Conservation (phyloP, 345 rosid species). For the Eucalyptus pauciflora region DNA sequence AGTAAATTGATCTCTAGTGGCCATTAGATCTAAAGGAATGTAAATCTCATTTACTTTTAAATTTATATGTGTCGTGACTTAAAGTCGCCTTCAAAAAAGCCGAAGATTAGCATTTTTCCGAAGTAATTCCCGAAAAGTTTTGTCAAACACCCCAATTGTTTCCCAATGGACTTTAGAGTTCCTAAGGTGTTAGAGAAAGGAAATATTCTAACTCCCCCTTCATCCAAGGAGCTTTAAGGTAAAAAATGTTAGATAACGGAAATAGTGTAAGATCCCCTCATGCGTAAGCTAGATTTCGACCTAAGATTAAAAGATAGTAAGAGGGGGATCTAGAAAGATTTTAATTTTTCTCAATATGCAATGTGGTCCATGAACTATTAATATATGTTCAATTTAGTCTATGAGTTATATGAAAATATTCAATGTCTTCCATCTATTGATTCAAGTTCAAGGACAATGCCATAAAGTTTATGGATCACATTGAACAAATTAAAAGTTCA, state of each 20-base stretch:
- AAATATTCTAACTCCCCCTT: not conserved
- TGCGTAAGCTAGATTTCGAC: not conserved
- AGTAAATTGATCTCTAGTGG: not conserved
- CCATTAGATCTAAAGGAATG: not conserved
- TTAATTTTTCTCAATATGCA: too few relatives aligned
- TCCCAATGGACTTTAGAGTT: not conserved
- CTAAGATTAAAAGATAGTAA: not conserved
- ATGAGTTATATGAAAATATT: too few relatives aligned
- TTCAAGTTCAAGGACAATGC: not conserved
- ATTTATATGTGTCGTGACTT: not conserved
- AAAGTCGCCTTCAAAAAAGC: not conserved
- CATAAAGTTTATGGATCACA: rapidly evolving
- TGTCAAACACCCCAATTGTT: not conserved
- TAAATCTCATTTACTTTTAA: too few relatives aligned
- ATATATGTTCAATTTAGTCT: too few relatives aligned
- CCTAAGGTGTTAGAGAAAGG: not conserved
- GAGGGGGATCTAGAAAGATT: not conserved
- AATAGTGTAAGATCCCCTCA: not conserved
- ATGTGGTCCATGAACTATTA: rapidly evolving
- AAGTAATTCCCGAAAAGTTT: not conserved
- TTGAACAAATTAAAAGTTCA: too few relatives aligned
- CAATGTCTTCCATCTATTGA: rapidly evolving
- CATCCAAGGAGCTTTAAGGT: not conserved
- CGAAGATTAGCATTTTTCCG: not conserved
- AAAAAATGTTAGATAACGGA: not conserved